Evolutionary conservation across 495 filamentous ascomycete species (phyloP), one percentile per base, ranked within the genome.

Genomic region (Xylaria castorea): DNA sequence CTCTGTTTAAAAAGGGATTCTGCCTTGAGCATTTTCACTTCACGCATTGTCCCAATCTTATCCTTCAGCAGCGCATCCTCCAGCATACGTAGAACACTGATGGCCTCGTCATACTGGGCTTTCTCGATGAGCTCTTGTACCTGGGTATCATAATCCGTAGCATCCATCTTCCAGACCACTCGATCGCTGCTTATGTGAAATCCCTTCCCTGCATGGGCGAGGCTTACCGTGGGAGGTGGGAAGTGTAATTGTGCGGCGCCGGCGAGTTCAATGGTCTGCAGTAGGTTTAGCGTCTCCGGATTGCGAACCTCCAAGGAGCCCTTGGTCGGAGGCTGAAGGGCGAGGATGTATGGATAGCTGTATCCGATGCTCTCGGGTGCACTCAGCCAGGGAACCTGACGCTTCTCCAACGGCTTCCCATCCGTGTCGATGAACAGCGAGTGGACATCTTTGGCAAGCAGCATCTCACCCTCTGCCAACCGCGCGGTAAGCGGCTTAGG

Each of bases 391-490:
- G 94, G 94, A 36, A 98, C 89, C 81, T 98, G 95, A 53, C 93
- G 87, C 77, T 93, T 92, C 25, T 95, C 92, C 3, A 97, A 78
- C 1, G 94, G 87, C 70, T 93, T 94, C 1, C 94, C 97, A 9
- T 94, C 87, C 32, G 89, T 87, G 70, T 97, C 90, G 71, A 97
- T 92, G 75, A 98, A 99, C 53, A 97, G 84, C 1, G 94, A 97
- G 77, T 98, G 97, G 76, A 97, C 93, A 76, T 99, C 96, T 80
- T 97, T 98, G 12, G 96, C 93, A 18, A 99, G 84, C 75, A 99
- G 80, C 74, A 98, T 88, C 76, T 98, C 89, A 0, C 93, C 94
- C 68, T 95, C 93, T 5, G 87, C 87, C 9, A 99, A 84, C 69
- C 90, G 91, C 5, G 95, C 92, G 25, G 93, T 93, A 73, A 99